phyloP scores from a whole-genome alignment of 2,329 filamentous ascomycete genomes.

The Pseudophaeomoniella oleicola region DNA sequence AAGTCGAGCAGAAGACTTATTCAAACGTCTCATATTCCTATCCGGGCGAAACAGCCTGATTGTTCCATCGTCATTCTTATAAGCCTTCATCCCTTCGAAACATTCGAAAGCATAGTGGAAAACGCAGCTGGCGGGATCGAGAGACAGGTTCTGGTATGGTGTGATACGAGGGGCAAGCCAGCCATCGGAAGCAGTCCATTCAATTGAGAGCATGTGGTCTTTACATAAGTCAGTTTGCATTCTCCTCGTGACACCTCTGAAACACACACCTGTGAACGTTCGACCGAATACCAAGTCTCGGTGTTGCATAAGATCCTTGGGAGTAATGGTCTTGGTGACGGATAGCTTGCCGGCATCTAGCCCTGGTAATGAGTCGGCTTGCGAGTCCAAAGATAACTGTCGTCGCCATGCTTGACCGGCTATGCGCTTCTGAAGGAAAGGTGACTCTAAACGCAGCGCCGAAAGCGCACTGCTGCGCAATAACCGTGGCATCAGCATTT shows the following conservation, averaged over 20 bases:
- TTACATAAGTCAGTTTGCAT: constrained; percentile 4
- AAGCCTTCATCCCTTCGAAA: constrained; percentile 99
- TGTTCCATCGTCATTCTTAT: constrained; percentile 68
- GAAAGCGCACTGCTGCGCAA: background rate
- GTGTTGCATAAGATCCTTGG: constrained; percentile 58
- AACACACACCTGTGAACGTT: constrained; percentile 65
- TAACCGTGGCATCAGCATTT: background rate
- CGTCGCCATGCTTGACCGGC: background rate
- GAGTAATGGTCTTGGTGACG: constrained; percentile 59
- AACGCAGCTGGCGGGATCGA: constrained; percentile 91
- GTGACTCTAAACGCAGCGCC: background rate
- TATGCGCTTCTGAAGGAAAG: background rate
- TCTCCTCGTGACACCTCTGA: background rate
- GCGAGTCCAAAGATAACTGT: background rate
- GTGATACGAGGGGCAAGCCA: constrained; percentile 74
- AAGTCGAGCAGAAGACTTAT: constrained; percentile 81
- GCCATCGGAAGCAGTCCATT: constrained; percentile 77
- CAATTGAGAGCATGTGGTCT: constrained; percentile 95
- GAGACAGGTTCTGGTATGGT: constrained; percentile 91
- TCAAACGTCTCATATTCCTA: constrained; percentile 91
- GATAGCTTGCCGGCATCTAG: constrained; percentile 66
- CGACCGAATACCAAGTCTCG: constrained; percentile 80
- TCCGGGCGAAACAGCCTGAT: constrained; percentile 86
- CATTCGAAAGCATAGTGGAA: constrained; percentile 98
- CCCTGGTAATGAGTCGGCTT: constrained; percentile 32